Conservation (phyloP, 306 rosid genomes). For the Casuarina cunninghamiana region DNA sequence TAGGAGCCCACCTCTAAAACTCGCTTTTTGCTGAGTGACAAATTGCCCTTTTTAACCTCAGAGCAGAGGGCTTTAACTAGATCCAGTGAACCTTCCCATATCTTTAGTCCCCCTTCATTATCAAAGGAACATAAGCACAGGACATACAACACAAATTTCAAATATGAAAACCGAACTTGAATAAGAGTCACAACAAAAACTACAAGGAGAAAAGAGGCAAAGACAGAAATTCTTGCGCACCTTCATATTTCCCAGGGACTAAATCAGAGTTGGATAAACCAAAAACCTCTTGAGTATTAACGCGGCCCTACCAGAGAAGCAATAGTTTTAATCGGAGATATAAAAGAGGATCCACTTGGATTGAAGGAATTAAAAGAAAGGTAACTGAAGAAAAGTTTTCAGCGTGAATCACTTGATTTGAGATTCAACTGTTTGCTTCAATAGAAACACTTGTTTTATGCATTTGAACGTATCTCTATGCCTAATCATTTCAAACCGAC, state of each 20-base stretch:
- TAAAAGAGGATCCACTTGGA: not conserved
- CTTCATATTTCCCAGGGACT: conserved; percentile 96
- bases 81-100: conserved; percentile 94
- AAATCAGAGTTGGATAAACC: conserved; percentile 88
- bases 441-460: not conserved
- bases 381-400: not conserved
- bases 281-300: conserved; percentile 77
- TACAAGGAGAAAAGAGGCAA: not conserved
- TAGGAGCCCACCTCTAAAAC: conserved; percentile 79
- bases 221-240: conserved; percentile 27
- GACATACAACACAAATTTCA: not conserved
- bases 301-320: conserved; percentile 60
- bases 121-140: not conserved
- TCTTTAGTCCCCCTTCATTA: conserved; percentile 73
- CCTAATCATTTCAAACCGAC: not conserved
- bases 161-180: not conserved
- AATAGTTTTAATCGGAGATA: not conserved
- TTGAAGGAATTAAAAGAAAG: not conserved
- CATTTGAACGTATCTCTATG: too few species aligned
- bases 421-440: not conserved
- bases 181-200: not conserved
- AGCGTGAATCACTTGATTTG: not conserved
- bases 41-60: conserved; percentile 47
- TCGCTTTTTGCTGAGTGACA: conserved; percentile 57
- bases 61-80: conserved; percentile 68